A percentile compares a stretch with the other conserved stretches of the same genome.
These are phyloP conservation scores for Fusarium verrucosum DNA, from an alignment of 2,329 filamentous ascomycete species.

Conservation along the genomic window DNA sequence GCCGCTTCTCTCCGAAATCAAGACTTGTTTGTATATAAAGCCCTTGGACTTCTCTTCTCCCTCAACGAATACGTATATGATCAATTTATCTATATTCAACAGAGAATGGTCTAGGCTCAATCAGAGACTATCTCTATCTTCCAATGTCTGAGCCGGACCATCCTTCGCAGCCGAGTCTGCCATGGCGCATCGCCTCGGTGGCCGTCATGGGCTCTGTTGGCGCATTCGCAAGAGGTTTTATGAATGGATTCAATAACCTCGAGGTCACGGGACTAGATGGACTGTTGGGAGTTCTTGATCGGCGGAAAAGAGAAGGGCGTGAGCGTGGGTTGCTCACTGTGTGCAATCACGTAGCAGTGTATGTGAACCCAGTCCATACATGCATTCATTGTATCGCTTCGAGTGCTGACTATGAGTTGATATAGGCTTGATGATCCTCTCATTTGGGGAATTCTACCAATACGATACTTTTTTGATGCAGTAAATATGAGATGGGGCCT, in stretches of 20 bases:
- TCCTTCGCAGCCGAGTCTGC: conserved; percentile 62
- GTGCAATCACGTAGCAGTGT: conserved; percentile 56
- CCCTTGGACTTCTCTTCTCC: conserved; percentile 5
- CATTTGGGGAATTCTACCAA: conserved; percentile 88
- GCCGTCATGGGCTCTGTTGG: conserved; percentile 78
- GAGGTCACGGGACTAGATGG: conserved; percentile 79
- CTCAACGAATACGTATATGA: not conserved
- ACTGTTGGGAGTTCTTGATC: conserved; percentile 80
- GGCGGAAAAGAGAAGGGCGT: conserved; percentile 70
- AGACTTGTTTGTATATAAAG: conserved; percentile 11
- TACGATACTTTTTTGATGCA: conserved; percentile 75
- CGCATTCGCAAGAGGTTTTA: conserved; percentile 75
- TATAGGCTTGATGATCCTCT: conserved; percentile 91
- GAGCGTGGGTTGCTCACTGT: conserved; percentile 83
- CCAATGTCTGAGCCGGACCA: conserved; percentile 42
- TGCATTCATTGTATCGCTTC: not conserved
- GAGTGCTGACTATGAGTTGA: conserved; percentile 5
- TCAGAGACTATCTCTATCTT: not conserved
- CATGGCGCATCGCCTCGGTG: conserved; percentile 79
- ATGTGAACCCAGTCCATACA: conserved; percentile 29
- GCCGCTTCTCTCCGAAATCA: conserved; percentile 22
- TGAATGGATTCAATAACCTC: conserved; percentile 77
- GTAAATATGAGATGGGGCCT: conserved; percentile 87
- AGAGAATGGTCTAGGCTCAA: not conserved
- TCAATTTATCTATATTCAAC: not conserved